Base-by-base conservation (phyloP, 768 basidiomycete species). In the Cyclocybe cylindracea region DNA sequence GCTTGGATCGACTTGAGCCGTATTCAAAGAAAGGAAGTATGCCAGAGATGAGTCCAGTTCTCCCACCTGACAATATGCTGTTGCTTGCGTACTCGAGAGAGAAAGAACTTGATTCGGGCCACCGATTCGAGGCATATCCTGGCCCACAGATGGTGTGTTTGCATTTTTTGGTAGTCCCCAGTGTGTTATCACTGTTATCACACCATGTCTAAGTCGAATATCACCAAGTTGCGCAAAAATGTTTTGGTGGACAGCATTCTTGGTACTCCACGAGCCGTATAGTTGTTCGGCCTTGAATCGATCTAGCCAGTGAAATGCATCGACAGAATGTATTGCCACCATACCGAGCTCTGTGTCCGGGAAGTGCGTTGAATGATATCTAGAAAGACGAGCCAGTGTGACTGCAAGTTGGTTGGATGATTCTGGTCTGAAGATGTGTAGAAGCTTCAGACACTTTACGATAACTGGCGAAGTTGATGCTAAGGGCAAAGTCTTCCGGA, bases 271-370 rank as follows among this genome's bases (percentile, higher is more conserved):
- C 24, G 24, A 24, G 24, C 24, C 24, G 35, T 70, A 77, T 46
- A 73, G 54, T 57, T 83, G 82, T 66, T 91, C 89, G 31, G 70
- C 68, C 36, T 73, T 71, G 62, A 84, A 85, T 38, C 86, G 82
- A 64, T 94, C 91, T 2, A 77, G 55, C 91, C 92, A 94, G 67
- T 89, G 82, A 61, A 86, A 90, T 0, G 88, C 65, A 63, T 85
- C 86, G 51, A 91, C 66, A 10, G 90, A 91, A 67, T 94, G 91
- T 41, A 94, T 72, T 8, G 81, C 82, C 35, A 94, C 67, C 48
- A 91, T 59, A 5, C 83, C 85, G 9, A 93, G 75, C 53, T 84
- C 84, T 32, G 72, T 66, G 39, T 79, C 66, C 32, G 78, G 73
- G 52, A 85, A 74, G 46, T 73, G 67, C 13, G 64, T 62, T 3